Conservation (phyloP, 495 filamentous ascomycete species). For the Cladorrhinum samala region DNA sequence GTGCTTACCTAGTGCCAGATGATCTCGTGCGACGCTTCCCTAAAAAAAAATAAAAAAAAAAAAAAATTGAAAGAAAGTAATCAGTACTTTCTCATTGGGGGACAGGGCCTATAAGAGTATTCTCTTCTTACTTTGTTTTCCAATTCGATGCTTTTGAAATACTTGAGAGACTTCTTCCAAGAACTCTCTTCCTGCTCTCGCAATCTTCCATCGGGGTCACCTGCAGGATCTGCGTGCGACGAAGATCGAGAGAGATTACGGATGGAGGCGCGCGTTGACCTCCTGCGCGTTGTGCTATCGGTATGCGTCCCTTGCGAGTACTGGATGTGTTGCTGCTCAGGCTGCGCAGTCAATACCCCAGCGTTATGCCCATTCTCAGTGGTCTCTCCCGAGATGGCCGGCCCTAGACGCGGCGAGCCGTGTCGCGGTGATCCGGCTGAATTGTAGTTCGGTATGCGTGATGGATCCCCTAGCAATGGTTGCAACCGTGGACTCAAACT, state of each 20-base stretch:
- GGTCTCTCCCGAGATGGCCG: conserved; percentile 14
- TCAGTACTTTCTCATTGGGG: no score
- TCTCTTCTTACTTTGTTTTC: no score
- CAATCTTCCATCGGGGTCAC: conserved; percentile 5
- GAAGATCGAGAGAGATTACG: background rate
- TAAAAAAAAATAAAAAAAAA: no score
- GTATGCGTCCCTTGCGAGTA: conserved; percentile 32
- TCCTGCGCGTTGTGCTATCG: conserved; percentile 14
- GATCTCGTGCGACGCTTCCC: conserved; percentile 89
- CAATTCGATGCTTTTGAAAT: conserved; percentile 78
- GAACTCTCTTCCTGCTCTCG: conserved; percentile 20
- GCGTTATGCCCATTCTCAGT: conserved; percentile 21
- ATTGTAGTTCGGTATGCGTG: conserved; percentile 9
- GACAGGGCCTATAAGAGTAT: no score
- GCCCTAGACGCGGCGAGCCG: conserved; percentile 7
- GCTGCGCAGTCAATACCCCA: conserved; percentile 28
- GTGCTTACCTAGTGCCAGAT: conserved; percentile 79
- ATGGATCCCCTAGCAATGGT: conserved; percentile 15
- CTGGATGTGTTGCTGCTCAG: conserved; percentile 17
- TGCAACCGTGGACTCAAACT: conserved; percentile 20
- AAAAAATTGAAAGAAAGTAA: no score
- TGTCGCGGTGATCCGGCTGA: conserved; percentile 3
- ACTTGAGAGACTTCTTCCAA: conserved; percentile 46
- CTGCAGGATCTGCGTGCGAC: conserved; percentile 4
- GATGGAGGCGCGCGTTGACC: conserved; percentile 5